Conservation (phyloP, 108 stramenopile species). For the Phaeodactylum tricornutum region DNA sequence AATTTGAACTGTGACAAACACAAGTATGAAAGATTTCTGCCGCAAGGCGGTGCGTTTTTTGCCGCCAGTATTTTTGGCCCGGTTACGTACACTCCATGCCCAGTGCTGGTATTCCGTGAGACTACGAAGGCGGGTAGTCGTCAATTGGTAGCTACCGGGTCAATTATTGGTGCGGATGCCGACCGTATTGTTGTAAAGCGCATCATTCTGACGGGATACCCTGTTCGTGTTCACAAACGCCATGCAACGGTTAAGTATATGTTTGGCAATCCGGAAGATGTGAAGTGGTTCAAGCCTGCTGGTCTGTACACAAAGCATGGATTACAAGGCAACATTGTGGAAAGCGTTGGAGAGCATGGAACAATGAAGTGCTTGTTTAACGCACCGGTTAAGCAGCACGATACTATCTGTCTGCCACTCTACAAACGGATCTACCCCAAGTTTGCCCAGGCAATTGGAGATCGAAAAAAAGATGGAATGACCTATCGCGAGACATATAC, state of each 20-base stretch:
- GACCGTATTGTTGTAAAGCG: conserved; percentile 96
- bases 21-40: conserved; percentile 95
- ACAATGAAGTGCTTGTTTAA: conserved; percentile 98
- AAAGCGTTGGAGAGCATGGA: conserved; percentile 97
- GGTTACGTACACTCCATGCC: conserved; percentile 87
- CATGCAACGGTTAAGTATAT: conserved; percentile 96
- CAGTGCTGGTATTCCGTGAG: conserved; percentile 75
- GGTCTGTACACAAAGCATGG: conserved; percentile 95
- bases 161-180: conserved; percentile 90
- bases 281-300: conserved; percentile 98
- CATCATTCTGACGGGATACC: conserved; percentile 94
- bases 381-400: conserved; percentile 94
- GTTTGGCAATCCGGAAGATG: conserved; percentile 98
- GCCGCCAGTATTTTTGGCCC: conserved; percentile 91
- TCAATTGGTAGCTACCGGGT: conserved; percentile 86
- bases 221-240: conserved; percentile 93
- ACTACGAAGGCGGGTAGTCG: conserved; percentile 13
- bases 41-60: conserved; percentile 75
- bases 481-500: too few species aligned
- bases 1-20: conserved; percentile 97
- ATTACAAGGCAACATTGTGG: conserved; percentile 88
- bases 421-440: conserved; percentile 99
- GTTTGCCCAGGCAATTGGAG: conserved; percentile 35
- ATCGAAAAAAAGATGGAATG: background rate
- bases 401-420: conserved; percentile 93